These are phyloP conservation scores for Amaranthus hypochondriacus DNA, from an alignment of 148 eudicot species.

Conservation along the genomic window DNA sequence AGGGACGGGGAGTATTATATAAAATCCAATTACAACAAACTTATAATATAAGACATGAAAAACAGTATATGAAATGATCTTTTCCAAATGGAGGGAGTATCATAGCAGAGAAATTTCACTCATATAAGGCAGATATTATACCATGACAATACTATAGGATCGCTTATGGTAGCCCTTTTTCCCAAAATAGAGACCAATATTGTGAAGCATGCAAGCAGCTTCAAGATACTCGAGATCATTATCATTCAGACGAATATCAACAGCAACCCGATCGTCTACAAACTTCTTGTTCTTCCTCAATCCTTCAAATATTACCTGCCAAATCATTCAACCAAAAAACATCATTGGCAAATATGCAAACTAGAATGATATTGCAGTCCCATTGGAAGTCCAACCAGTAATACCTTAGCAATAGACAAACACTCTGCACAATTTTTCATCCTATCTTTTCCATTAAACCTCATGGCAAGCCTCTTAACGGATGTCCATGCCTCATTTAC, in stretches of 20 bases:
- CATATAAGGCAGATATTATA: conserved; percentile 20
- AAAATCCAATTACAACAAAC: neutral
- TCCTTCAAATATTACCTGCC: conserved; percentile 55
- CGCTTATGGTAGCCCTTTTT: conserved; percentile 74
- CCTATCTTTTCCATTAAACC: conserved; percentile 61
- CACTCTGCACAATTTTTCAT: conserved; percentile 43
- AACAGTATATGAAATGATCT: neutral
- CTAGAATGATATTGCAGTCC: neutral
- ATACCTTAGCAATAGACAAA: conserved; percentile 51
- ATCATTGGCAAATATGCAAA: neutral
- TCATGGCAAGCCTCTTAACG: conserved; percentile 49
- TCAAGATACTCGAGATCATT: conserved; percentile 68
- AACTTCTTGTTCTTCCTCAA: conserved; percentile 36
- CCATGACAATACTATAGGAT: conserved; percentile 55
- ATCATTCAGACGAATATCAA: conserved; percentile 31
- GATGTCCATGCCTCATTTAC: conserved; percentile 57
- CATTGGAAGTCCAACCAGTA: neutral
- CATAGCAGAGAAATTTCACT: neutral
- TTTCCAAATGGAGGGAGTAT: neutral
- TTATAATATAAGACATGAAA: neutral
- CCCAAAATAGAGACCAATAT: conserved; percentile 50
- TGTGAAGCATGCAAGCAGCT: conserved; percentile 79
- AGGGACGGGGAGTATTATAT: too few species aligned
- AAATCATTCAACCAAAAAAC: conserved; percentile 6
- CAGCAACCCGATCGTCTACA: conserved; percentile 15